A percentile compares a stretch with the other conserved stretches of the same genome.
phyloP scores from a whole-genome alignment of 1,139 yeast genomes.

The Pneumocystis carinii region DNA sequence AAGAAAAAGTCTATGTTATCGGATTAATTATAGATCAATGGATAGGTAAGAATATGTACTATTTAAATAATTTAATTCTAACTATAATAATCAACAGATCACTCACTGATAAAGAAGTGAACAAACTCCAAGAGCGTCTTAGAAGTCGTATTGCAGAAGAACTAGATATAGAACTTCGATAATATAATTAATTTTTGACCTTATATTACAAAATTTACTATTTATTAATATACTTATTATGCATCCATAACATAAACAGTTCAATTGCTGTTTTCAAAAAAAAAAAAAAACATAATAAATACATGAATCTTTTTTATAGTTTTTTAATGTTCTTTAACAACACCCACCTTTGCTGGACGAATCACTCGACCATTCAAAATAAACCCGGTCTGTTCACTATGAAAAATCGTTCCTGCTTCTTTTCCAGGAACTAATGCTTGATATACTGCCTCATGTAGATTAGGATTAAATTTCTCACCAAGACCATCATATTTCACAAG shows the following conservation, averaged over 20 bases:
- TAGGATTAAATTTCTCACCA: conserved; percentile 80
- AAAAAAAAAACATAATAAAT: not conserved
- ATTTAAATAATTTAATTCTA: not conserved
- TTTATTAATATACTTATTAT: not conserved
- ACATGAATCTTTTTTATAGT: not conserved
- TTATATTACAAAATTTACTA: not conserved
- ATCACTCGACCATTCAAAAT: conserved; percentile 73
- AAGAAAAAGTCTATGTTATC: conserved; percentile 64
- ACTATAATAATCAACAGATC: conserved; percentile 31
- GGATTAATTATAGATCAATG: conserved; percentile 90
- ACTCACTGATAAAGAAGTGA: conserved; percentile 68
- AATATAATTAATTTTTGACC: conserved; percentile 6
- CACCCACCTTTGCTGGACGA: conserved; percentile 94
- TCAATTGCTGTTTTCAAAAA: not conserved
- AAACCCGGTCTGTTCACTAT: conserved; percentile 84
- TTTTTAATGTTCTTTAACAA: conserved; percentile 43
- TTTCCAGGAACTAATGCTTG: conserved; percentile 78
- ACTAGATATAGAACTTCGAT: conserved; percentile 52
- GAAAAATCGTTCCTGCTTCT: conserved; percentile 86
- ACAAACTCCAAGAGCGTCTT: conserved; percentile 50
- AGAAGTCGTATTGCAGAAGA: conserved; percentile 28
- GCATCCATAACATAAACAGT: not conserved
- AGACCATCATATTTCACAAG: conserved; percentile 66
- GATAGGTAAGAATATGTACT: conserved; percentile 28
- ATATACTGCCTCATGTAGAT: conserved; percentile 83